These are phyloP conservation scores for Diaporthe amygdali DNA, from an alignment of 2,329 filamentous ascomycete genomes.

Conservation along the genomic window DNA sequence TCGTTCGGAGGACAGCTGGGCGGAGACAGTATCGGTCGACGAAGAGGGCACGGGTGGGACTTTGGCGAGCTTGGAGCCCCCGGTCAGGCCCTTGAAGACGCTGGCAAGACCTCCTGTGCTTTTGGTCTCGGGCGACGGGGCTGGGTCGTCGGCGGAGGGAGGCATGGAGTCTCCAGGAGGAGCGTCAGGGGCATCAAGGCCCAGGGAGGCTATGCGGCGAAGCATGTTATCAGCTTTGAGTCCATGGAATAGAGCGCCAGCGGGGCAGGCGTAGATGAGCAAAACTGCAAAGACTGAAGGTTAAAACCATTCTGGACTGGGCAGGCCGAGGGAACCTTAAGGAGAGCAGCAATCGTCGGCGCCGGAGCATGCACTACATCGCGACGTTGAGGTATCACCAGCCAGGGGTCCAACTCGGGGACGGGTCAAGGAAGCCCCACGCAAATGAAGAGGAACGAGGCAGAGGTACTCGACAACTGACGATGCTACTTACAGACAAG, in stretches of 20 bases:
- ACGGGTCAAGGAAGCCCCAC: background rate
- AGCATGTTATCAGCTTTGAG: conserved; percentile 44
- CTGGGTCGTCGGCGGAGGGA: conserved; percentile 54
- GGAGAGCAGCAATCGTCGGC: background rate
- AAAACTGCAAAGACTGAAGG: conserved; percentile 1
- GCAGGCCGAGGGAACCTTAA: background rate
- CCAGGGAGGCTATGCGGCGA: conserved; percentile 48
- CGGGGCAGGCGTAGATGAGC: background rate
- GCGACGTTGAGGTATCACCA: background rate
- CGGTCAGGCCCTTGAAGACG: conserved; percentile 65
- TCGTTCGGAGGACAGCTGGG: conserved; percentile 49
- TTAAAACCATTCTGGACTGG: conserved; percentile 13
- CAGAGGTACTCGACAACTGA: background rate
- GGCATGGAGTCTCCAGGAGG: conserved; percentile 57
- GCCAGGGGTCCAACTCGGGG: background rate
- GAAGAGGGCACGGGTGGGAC: conserved; percentile 50
- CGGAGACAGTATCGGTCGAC: conserved; percentile 36
- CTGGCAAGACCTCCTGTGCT: conserved; percentile 62
- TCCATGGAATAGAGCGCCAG: conserved; percentile 19
- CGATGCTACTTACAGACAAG: conserved; percentile 6
- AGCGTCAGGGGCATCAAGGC: conserved; percentile 46
- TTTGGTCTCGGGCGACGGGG: conserved; percentile 60
- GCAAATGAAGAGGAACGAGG: background rate
- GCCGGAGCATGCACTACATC: background rate
- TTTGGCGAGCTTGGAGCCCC: conserved; percentile 59